Evolutionary conservation across 192 early-diverging fungal genomes (phyloP).

Genomic region (Entophlyctis helioformis): DNA sequence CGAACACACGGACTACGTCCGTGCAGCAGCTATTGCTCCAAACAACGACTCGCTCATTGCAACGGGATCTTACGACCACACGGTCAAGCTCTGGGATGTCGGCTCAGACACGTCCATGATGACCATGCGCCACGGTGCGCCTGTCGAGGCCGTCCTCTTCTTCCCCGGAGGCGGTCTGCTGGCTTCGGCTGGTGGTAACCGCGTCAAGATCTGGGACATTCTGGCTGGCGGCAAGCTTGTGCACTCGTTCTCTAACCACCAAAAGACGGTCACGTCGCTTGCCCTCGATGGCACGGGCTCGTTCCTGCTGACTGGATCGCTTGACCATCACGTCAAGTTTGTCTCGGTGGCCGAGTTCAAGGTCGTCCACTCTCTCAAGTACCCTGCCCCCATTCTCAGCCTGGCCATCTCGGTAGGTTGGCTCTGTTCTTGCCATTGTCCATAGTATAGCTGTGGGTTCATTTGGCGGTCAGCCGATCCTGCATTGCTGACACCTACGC

Average conservation of each 20-base stretch:
- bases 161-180: constrained; percentile 72
- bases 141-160: constrained; percentile 80
- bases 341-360: constrained; percentile 80
- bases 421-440: no score
- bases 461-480: no score
- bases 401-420: constrained; percentile 68
- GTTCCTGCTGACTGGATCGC: constrained; percentile 73
- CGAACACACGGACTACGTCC: constrained; percentile 88
- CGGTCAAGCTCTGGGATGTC: constrained; percentile 85
- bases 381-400: constrained; percentile 81
- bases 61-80: constrained; percentile 92
- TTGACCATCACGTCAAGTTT: constrained; percentile 95
- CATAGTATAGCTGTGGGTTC: no score
- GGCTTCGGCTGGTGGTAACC: constrained; percentile 66
- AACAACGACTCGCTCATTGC: constrained; percentile 70
- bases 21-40: constrained; percentile 54
- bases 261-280: constrained; percentile 91
- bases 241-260: constrained; percentile 74
- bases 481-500: no score
- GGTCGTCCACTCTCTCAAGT: constrained; percentile 76
- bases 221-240: constrained; percentile 67
- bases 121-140: constrained; percentile 68
- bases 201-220: constrained; percentile 81
- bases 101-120: constrained; percentile 60
- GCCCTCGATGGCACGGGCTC: constrained; percentile 65